Evolutionary conservation across 139 green algal genomes (phyloP).

Genomic region (Tetraselmis chui): DNA sequence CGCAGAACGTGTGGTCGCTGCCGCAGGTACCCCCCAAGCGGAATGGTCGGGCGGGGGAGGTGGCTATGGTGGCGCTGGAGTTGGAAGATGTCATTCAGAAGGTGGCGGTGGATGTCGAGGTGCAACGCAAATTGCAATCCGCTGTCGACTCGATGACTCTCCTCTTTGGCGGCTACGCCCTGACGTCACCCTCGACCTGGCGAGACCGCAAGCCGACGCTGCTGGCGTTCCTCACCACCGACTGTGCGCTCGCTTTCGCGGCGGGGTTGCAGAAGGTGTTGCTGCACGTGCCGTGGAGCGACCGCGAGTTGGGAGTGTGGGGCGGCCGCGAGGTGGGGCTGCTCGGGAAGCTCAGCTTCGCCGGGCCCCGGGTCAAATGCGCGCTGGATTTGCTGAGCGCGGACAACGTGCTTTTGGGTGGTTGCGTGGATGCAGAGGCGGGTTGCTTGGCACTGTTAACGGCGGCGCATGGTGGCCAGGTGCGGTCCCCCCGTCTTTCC

Average conservation of each 20-base stretch:
- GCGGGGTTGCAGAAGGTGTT: not conserved
- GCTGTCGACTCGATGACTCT: not conserved
- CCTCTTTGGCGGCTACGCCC: not conserved
- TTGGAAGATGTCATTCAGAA: not conserved
- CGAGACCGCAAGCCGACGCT: not conserved
- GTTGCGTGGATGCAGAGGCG: too few relatives aligned
- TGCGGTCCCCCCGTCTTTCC: too few relatives aligned
- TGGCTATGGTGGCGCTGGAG: not conserved
- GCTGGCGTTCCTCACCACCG: not conserved
- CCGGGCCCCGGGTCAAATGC: too few relatives aligned
- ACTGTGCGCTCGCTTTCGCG: not conserved
- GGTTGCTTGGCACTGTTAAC: too few relatives aligned
- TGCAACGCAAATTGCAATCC: not conserved
- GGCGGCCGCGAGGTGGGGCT: too few relatives aligned
- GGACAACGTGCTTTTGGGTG: too few relatives aligned
- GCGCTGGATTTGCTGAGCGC: too few relatives aligned
- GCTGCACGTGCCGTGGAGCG: not conserved
- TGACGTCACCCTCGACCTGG: not conserved
- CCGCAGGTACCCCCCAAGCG: not conserved
- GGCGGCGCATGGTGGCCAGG: too few relatives aligned
- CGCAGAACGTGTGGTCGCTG: not conserved
- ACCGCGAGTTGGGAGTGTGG: too few relatives aligned
- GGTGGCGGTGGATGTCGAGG: not conserved
- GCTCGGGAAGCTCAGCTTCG: too few relatives aligned
- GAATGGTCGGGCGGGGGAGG: not conserved